Base-by-base conservation (phyloP, 2,329 filamentous ascomycete species). In the Clarireedia homoeocarpa region DNA sequence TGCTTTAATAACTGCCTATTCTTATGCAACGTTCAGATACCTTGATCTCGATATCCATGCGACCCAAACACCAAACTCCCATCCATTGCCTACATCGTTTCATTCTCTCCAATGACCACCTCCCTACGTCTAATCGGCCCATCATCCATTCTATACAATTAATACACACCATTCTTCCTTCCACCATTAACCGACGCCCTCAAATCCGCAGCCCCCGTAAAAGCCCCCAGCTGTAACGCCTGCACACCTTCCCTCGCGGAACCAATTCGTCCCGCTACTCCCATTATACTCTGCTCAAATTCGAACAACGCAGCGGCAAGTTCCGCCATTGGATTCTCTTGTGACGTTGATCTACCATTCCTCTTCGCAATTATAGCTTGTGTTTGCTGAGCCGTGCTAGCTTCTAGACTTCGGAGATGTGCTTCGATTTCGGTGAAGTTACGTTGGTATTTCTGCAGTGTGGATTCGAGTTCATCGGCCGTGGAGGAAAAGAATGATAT, bases 351-450 rank as follows among this genome's bases (percentile, higher is more conserved):
- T 55, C 66, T 65, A 30, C 73, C 71, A 62, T 69, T 73, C 70
- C 66, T 58, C 49, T 70, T 73, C 23, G 67, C 67, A 34, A 73
- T 72, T 63, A 81, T 75, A 45, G 80, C 76, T 64, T 81, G 80
- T 58, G 85, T 75, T 68, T 85, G 80, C 59, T 82, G 77, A 48
- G 79, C 76, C 58, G 84, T 73, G 38, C 75, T 79, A 14, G 76
- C 74, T 67, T 86, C 82, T n/a, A 87, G 77, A 7, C 80, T 79
- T 59, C 82, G 76, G 59, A 87, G 73, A 65, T 86, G 83, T 60
- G 77, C 75, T 70, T 87, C 84, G 53, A 87, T 85, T 66, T 86
- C 83, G 54, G 75, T 74, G 55, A 87, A 70, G 59, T 82, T 83
- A 47, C 73, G 72, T 64, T 80, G 77, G 64, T 85, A 84, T 58